Conservation (phyloP, 1,284 basidiomycete species). For the Puccinia coronata region DNA sequence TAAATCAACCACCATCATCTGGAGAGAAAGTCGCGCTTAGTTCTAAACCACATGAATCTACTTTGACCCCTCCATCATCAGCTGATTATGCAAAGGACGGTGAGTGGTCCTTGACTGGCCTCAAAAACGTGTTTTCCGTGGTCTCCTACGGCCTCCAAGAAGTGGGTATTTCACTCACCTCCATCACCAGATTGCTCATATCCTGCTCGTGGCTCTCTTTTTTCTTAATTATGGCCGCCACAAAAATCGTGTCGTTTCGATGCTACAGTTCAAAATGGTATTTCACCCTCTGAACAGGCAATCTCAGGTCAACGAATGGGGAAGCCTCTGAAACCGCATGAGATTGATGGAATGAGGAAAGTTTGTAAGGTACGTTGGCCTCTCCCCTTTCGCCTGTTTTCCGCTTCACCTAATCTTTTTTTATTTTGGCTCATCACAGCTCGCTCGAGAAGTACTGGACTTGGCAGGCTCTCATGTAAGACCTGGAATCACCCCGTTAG, state of each 20-base stretch:
- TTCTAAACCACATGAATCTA: no score
- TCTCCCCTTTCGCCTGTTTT: not conserved
- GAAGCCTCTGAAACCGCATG: conserved; percentile 63
- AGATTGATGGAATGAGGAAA: conserved; percentile 76
- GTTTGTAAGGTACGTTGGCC: conserved; percentile 68
- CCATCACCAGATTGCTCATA: not conserved
- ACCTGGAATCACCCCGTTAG: conserved; percentile 92
- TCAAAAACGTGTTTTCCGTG: conserved; percentile 45
- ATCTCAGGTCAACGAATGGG: conserved; percentile 39
- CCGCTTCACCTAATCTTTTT: not conserved
- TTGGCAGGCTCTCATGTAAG: conserved; percentile 78
- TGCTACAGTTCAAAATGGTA: conserved; percentile 39
- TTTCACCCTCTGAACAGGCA: conserved; percentile 50
- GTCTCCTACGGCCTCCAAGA: conserved; percentile 47
- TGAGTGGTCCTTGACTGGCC: conserved; percentile 46
- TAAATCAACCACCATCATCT: no score
- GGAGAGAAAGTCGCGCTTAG: no score
- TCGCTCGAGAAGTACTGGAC: conserved; percentile 87
- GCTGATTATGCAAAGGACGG: conserved; percentile 49
- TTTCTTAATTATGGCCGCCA: not conserved
- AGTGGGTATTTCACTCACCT: conserved; percentile 19
- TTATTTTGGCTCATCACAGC: conserved; percentile 65
- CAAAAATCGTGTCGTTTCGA: not conserved
- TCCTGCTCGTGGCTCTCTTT: no score
- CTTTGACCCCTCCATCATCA: not conserved